A percentile compares a stretch with the other conserved stretches of the same genome.
These are phyloP conservation scores for sunflower (Helianthus annuus) DNA, from an alignment of 129 eudicot genomes.

Conservation along the genomic window HanXRQr2.0-SUNRISE NC_035437.2:138823630-138824129, in stretches of 20 bases:
- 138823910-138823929: conserved; percentile 33
- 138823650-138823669: conserved; percentile 4
- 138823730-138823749: neutral
- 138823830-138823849: conserved; percentile 20
- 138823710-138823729: conserved; percentile 12
- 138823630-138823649: conserved; percentile 37
- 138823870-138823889: conserved; percentile 21
- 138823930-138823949: neutral
- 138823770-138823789: conserved; percentile 1
- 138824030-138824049: neutral
- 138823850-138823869: conserved; percentile 27
- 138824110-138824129: conserved; percentile 71
- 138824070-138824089: neutral
- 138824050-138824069: neutral
- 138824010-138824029: conserved; percentile 16
- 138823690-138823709: conserved; percentile 9
- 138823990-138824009: neutral
- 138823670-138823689: conserved; percentile 4
- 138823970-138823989: neutral
- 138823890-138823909: conserved; percentile 34
- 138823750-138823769: conserved; percentile 33
- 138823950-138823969: neutral
- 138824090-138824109: conserved; percentile 27
- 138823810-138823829: conserved; percentile 5
- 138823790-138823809: conserved; percentile 4